Evolutionary conservation across 2,329 filamentous ascomycete genomes (phyloP).

Genomic region (Harringtonia lauricola): DNA sequence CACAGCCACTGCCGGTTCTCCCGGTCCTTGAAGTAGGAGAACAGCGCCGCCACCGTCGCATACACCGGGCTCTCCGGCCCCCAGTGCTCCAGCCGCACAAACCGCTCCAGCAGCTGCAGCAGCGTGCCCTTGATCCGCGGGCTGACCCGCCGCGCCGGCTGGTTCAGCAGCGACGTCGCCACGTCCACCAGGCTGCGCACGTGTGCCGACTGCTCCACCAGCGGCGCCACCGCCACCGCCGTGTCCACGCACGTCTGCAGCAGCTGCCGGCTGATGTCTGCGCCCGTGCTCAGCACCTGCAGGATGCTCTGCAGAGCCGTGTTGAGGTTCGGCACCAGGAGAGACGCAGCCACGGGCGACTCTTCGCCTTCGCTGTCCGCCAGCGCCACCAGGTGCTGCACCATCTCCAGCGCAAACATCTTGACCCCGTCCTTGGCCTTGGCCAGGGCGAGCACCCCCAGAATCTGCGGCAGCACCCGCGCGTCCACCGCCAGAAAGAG

Average conservation of each 20-base stretch:
- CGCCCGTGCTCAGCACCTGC: constrained; percentile 7
- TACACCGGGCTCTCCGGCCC: constrained; percentile 56
- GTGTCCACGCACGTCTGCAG: constrained; percentile 70
- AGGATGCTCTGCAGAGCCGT: constrained; percentile 34
- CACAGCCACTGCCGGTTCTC: constrained; percentile 65
- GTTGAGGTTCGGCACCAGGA: constrained; percentile 46
- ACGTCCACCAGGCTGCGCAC: constrained; percentile 71
- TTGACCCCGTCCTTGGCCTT: constrained; percentile 72
- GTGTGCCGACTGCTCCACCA: constrained; percentile 56
- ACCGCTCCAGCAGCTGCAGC: constrained; percentile 68
- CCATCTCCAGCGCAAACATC: constrained; percentile 64
- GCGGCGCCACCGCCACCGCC: constrained; percentile 62
- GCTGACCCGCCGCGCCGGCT: constrained; percentile 73
- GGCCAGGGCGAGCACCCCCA: constrained; percentile 58
- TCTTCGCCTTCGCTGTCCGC: constrained; percentile 39
- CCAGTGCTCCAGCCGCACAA: constrained; percentile 55
- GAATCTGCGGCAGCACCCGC: constrained; percentile 58
- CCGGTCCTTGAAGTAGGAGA: constrained; percentile 81
- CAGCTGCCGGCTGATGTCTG: constrained; percentile 55
- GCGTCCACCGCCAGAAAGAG: constrained; percentile 53
- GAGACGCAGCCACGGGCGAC: constrained; percentile 26
- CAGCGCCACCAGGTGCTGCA: constrained; percentile 57
- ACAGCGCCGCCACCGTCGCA: constrained; percentile 66
- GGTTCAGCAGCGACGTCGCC: constrained; percentile 68
- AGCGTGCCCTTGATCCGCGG: constrained; percentile 75